These are phyloP conservation scores for Podaxis sp. DNA, from an alignment of 768 basidiomycete species.

Conservation along the genomic window DNA sequence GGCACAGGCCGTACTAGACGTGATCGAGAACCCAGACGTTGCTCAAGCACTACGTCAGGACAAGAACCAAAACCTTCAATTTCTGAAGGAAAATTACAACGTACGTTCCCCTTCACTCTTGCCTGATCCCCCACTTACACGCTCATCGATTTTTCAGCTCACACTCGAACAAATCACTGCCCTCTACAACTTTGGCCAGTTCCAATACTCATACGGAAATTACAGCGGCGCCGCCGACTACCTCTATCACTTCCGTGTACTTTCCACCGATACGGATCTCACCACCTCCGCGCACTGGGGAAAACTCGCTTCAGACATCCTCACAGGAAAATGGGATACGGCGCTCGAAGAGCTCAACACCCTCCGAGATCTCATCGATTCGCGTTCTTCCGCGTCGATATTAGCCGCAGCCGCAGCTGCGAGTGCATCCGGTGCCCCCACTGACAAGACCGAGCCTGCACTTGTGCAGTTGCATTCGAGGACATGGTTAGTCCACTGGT, in stretches of 20 bases:
- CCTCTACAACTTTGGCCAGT: constrained; percentile 96
- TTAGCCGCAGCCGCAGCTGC: constrained; percentile 31
- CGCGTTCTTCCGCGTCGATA: constrained; percentile 53
- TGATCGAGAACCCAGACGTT: constrained; percentile 96
- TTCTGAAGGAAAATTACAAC: constrained; percentile 88
- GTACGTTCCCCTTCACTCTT: constrained; percentile 39
- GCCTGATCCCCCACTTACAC: background rate
- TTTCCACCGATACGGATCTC: constrained; percentile 90
- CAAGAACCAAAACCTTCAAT: constrained; percentile 93
- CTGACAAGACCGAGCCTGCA: constrained; percentile 51
- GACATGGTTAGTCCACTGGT: constrained; percentile 97
- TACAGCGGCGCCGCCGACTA: constrained; percentile 97
- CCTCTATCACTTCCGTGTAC: constrained; percentile 96
- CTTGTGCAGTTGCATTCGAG: constrained; percentile 88
- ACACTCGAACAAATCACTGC: constrained; percentile 93
- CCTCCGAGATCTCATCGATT: constrained; percentile 89
- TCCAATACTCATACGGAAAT: constrained; percentile 98
- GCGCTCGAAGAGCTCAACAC: constrained; percentile 94
- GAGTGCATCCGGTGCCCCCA: constrained; percentile 18
- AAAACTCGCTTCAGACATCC: constrained; percentile 94
- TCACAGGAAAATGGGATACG: constrained; percentile 92
- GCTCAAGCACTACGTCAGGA: constrained; percentile 93
- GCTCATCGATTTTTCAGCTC: constrained; percentile 47
- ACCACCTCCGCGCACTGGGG: constrained; percentile 99
- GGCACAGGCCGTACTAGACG: constrained; percentile 89